These are phyloP conservation scores for Boletellus emodensis DNA, from an alignment of 768 basidiomycete species.

Conservation along the genomic window DNA sequence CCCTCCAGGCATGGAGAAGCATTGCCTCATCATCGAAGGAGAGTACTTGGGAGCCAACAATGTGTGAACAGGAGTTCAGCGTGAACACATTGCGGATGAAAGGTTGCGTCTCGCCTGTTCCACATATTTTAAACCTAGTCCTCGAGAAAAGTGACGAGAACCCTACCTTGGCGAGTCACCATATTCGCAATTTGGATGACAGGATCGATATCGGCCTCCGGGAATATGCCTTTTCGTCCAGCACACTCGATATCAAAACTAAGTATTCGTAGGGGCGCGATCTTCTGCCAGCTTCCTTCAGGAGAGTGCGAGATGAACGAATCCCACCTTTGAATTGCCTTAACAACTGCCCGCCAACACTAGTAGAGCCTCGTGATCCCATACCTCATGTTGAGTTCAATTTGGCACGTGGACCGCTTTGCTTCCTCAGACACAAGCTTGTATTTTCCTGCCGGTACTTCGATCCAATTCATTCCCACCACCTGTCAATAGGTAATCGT, in stretches of 20 bases:
- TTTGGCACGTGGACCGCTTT: constrained; percentile 80
- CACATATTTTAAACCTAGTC: constrained; percentile 3
- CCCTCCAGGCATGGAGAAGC: constrained; percentile 80
- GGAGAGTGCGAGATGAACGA: constrained; percentile 86
- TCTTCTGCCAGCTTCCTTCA: constrained; percentile 87
- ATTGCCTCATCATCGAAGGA: constrained; percentile 71
- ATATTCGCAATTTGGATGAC: constrained; percentile 99
- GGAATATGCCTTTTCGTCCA: constrained; percentile 95
- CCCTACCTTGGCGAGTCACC: constrained; percentile 92
- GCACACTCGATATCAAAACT: constrained; percentile 99
- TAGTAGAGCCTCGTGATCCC: constrained; percentile 13
- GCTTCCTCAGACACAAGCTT: constrained; percentile 49
- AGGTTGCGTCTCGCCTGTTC: constrained; percentile 79
- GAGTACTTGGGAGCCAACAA: constrained; percentile 96
- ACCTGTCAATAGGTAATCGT: constrained; percentile 46
- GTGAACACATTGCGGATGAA: constrained; percentile 98
- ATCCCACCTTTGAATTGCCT: constrained; percentile 55
- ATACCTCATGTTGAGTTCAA: constrained; percentile 79
- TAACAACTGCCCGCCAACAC: background rate
- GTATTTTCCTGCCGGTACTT: constrained; percentile 83
- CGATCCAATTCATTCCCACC: constrained; percentile 99
- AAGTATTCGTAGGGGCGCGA: constrained; percentile 89
- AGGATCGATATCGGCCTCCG: constrained; percentile 84
- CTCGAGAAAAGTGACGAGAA: background rate
- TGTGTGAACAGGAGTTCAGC: constrained; percentile 88